phyloP scores from a whole-genome alignment of 768 basidiomycete species.

The Suillus discolor region DNA sequence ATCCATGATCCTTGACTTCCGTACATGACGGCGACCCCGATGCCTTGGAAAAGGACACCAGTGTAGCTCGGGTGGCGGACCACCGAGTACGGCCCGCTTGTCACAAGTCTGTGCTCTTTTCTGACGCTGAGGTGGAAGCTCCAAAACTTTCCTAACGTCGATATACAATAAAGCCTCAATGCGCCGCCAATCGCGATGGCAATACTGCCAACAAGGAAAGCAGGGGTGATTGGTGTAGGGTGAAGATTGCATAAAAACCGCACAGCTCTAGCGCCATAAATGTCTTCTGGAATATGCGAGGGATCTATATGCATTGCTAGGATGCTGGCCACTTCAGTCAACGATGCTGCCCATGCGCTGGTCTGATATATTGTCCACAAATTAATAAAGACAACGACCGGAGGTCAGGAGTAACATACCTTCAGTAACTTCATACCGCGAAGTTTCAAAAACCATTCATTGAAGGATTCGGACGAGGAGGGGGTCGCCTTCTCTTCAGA shows the following conservation, averaged over 20 bases:
- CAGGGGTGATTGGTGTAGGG: slow-evolving; percentile 10
- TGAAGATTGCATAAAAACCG: not conserved
- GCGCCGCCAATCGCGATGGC: slow-evolving; percentile 20
- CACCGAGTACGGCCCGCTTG: slow-evolving; percentile 28
- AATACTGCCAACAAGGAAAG: slow-evolving; percentile 17
- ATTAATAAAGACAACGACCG: not conserved
- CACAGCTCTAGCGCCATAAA: not conserved
- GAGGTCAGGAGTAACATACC: no score
- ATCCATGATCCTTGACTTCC: slow-evolving; percentile 17
- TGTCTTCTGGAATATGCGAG: not conserved
- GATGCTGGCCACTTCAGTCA: slow-evolving; percentile 3
- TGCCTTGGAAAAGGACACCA: slow-evolving; percentile 13
- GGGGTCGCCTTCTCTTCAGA: slow-evolving; percentile 12
- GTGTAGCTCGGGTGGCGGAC: slow-evolving; percentile 35
- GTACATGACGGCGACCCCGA: slow-evolving; percentile 9
- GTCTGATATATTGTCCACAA: not conserved
- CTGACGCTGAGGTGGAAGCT: slow-evolving; percentile 30
- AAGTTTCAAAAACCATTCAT: no score
- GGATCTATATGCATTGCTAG: not conserved
- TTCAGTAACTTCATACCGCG: no score
- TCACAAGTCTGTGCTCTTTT: slow-evolving; percentile 27
- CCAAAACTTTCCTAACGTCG: slow-evolving; percentile 26
- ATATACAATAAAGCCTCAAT: slow-evolving; percentile 29
- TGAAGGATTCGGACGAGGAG: not conserved
- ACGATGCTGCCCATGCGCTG: not conserved